These are phyloP conservation scores for Botrytis elliptica DNA, from an alignment of 2,329 filamentous ascomycete species.

Conservation along the genomic window DNA sequence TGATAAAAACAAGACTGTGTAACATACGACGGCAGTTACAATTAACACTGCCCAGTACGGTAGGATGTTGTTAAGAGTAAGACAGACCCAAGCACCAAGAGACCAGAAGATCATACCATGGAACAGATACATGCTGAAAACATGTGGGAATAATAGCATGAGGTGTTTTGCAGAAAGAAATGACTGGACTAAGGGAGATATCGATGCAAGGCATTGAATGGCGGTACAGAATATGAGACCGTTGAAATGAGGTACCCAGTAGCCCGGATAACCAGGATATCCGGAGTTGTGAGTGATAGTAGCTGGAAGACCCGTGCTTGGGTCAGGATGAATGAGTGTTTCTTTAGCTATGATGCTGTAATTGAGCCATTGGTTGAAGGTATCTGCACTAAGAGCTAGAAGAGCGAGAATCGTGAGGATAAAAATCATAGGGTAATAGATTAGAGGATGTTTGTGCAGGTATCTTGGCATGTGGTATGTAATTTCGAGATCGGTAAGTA, in stretches of 20 bases:
- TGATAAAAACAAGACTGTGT: slow-evolving; percentile 12
- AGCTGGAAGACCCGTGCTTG: slow-evolving; percentile 41
- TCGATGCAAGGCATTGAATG: slow-evolving; percentile 41
- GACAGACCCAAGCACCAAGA: slow-evolving; percentile 32
- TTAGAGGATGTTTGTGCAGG: slow-evolving; percentile 39
- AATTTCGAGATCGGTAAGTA: slow-evolving; percentile 48
- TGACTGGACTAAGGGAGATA: slow-evolving; percentile 43
- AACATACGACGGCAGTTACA: slow-evolving; percentile 15
- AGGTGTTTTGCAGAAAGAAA: slow-evolving; percentile 43
- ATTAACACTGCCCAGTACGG: slow-evolving; percentile 32
- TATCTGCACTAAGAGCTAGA: slow-evolving; percentile 24
- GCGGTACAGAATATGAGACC: slow-evolving; percentile 43
- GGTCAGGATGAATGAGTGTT: slow-evolving; percentile 46
- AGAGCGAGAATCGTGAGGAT: slow-evolving; percentile 37
- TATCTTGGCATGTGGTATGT: slow-evolving; percentile 46
- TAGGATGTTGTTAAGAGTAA: slow-evolving; percentile 27
- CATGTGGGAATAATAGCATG: slow-evolving; percentile 47
- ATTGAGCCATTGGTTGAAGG: slow-evolving; percentile 24
- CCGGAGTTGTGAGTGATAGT: slow-evolving; percentile 38
- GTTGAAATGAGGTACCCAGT: slow-evolving; percentile 46
- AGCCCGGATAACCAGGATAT: slow-evolving; percentile 41
- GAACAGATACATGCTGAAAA: slow-evolving; percentile 50
- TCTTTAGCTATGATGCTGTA: slow-evolving; percentile 39
- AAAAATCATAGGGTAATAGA: slow-evolving; percentile 42
- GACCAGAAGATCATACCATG: slow-evolving; percentile 44